Conservation (phyloP, 345 rosid genomes). For the Citrus unshiu region DNA sequence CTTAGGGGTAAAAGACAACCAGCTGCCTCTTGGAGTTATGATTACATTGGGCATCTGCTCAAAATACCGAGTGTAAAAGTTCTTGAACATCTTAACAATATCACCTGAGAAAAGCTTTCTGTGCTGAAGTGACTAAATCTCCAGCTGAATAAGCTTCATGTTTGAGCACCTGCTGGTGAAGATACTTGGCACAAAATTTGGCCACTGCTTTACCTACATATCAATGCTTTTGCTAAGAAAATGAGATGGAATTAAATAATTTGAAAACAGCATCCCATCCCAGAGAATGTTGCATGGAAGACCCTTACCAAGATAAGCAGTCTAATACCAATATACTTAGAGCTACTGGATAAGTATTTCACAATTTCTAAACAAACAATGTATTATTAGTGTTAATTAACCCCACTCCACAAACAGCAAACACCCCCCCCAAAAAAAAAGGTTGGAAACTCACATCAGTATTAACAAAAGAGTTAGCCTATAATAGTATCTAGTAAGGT, state of each 20-base stretch:
- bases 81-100: not conserved
- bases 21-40: conserved; percentile 2
- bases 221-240: not conserved
- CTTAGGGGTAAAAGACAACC: not conserved
- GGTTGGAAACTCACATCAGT: not conserved
- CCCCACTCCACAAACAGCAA: too few relatives aligned
- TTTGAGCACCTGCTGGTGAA: conserved; percentile 67
- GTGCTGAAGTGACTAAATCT: conserved; percentile 64
- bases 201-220: conserved; percentile 76
- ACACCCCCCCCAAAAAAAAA: not conserved
- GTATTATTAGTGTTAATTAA: not conserved
- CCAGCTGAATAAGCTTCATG: conserved; percentile 65
- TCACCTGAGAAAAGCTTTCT: conserved; percentile 71
- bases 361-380: not conserved
- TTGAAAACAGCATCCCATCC: not conserved
- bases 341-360: not conserved
- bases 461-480: not conserved
- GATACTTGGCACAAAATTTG: conserved; percentile 83
- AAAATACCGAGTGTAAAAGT: not conserved
- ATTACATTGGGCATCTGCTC: not conserved
- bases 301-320: not conserved
- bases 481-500: not conserved
- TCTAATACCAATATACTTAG: not conserved
- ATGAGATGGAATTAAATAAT: not conserved
- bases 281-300: not conserved